A percentile compares a stretch with the other conserved stretches of the same genome.
These are phyloP conservation scores for Suillus sp. DNA, from an alignment of 768 basidiomycete genomes.

Conservation along the genomic window DNA sequence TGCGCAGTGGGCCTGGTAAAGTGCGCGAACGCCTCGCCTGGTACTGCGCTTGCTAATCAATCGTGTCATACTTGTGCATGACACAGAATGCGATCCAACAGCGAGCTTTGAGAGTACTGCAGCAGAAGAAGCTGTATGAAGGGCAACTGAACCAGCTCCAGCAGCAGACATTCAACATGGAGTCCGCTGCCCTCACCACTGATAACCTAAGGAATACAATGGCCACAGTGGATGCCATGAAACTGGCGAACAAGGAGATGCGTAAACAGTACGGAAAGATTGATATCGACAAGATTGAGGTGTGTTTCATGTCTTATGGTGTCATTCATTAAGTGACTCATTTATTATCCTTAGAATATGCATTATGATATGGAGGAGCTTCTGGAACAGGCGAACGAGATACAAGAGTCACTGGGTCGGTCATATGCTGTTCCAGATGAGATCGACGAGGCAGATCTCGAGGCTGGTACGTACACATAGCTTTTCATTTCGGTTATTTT, in stretches of 20 bases:
- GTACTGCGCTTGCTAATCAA: not conserved
- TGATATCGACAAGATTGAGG: conserved; percentile 98
- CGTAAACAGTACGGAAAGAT: conserved; percentile 97
- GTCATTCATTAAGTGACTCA: conserved; percentile 3
- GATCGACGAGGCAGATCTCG: conserved; percentile 94
- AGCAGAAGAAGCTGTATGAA: conserved; percentile 97
- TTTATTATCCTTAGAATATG: conserved; percentile 61
- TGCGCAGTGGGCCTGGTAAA: conserved; percentile 94
- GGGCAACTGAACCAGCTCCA: conserved; percentile 85
- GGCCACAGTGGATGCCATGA: conserved; percentile 98
- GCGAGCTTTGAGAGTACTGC: conserved; percentile 88
- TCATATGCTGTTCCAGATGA: conserved; percentile 98
- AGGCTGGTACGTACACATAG: conserved; percentile 69
- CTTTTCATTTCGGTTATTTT: conserved; percentile 9
- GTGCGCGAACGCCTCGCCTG: conserved; percentile 42
- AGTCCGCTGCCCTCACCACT: conserved; percentile 92
- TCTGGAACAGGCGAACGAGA: conserved; percentile 95
- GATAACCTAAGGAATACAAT: conserved; percentile 98
- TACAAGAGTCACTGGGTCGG: conserved; percentile 90
- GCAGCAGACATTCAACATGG: conserved; percentile 99
- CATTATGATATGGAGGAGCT: conserved; percentile 99
- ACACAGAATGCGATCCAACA: conserved; percentile 86
- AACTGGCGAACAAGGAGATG: conserved; percentile 93
- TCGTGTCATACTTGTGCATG: conserved; percentile 1
- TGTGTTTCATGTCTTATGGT: conserved; percentile 36